Conservation (phyloP, 768 basidiomycete genomes). For the Lentinula raphanica region DNA sequence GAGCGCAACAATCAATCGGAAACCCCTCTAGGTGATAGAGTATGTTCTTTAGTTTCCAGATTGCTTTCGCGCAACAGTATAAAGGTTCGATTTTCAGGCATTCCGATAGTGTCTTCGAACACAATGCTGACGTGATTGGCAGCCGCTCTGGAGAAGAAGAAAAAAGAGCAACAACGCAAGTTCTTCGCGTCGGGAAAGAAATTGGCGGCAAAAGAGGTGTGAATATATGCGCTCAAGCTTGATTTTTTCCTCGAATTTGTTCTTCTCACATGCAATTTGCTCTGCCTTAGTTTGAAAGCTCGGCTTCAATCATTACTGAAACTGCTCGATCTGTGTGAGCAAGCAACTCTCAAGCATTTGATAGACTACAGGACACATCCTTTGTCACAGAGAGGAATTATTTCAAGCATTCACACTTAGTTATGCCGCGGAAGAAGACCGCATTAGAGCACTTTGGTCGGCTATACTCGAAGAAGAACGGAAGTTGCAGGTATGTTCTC, state of each 20-base stretch:
- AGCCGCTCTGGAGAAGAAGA: slow-evolving; percentile 2
- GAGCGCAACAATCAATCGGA: neutral
- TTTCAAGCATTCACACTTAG: slow-evolving; percentile 5
- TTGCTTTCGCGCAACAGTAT: neutral
- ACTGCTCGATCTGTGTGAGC: neutral
- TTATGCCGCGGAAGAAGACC: slow-evolving; percentile 4
- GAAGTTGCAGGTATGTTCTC: slow-evolving; percentile 1
- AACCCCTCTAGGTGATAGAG: too few relatives aligned
- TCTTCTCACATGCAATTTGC: neutral
- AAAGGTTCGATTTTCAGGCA: neutral
- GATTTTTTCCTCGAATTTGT: neutral
- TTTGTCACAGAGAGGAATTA: neutral
- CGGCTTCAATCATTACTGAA: neutral
- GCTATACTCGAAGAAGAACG: neutral
- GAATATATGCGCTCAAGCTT: neutral
- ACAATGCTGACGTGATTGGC: neutral
- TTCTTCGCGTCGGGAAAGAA: neutral
- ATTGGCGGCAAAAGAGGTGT: neutral
- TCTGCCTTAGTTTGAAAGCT: neutral
- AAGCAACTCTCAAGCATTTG: neutral
- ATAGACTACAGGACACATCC: neutral
- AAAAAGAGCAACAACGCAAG: slow-evolving; percentile 3
- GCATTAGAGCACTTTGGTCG: neutral
- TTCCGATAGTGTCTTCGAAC: neutral
- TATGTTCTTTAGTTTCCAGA: neutral